phyloP scores from a whole-genome alignment of 768 basidiomycete species.

The Xerocomellus amylosporus region DNA sequence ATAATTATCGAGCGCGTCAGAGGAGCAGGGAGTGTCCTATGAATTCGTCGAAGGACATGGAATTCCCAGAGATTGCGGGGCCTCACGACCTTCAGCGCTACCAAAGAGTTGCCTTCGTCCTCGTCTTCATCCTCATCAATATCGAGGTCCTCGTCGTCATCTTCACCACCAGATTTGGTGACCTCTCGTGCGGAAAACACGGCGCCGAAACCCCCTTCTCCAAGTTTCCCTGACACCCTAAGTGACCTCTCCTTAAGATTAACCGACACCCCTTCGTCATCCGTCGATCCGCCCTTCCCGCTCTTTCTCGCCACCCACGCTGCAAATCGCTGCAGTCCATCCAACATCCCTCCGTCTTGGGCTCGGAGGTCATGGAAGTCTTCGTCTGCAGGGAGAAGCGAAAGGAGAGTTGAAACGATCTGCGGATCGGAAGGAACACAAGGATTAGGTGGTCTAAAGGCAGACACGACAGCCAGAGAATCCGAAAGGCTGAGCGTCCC shows the following conservation, averaged over 20 bases:
- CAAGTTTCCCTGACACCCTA: conserved; percentile 80
- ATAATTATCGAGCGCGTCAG: conserved; percentile 68
- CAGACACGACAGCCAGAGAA: conserved; percentile 55
- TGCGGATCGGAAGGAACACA: conserved; percentile 80
- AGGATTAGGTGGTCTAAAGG: conserved; percentile 78
- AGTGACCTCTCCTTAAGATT: conserved; percentile 63
- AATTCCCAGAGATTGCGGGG: conserved; percentile 94
- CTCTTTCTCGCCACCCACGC: conserved; percentile 38
- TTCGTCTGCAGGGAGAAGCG: conserved; percentile 56
- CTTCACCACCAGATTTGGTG: conserved; percentile 39
- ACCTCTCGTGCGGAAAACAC: conserved; percentile 83
- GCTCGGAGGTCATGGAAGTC: conserved; percentile 59
- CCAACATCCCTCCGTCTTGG: conserved; percentile 57
- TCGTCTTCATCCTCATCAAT: conserved; percentile 52
- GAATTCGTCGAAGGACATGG: conserved; percentile 75
- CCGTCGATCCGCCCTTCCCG: conserved; percentile 34
- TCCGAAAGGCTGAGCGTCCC: conserved; percentile 65
- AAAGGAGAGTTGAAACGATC: conserved; percentile 62
- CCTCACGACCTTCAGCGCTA: conserved; percentile 90
- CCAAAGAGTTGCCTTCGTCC: conserved; percentile 51
- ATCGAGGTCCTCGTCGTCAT: conserved; percentile 44
- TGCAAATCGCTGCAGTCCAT: conserved; percentile 70
- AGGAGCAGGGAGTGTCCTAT: conserved; percentile 57
- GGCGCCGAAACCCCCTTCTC: conserved; percentile 94
- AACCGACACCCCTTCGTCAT: conserved; percentile 48